Evolutionary conservation across 345 rosid species (phyloP).

Genomic region (Arabis alpina): DNA sequence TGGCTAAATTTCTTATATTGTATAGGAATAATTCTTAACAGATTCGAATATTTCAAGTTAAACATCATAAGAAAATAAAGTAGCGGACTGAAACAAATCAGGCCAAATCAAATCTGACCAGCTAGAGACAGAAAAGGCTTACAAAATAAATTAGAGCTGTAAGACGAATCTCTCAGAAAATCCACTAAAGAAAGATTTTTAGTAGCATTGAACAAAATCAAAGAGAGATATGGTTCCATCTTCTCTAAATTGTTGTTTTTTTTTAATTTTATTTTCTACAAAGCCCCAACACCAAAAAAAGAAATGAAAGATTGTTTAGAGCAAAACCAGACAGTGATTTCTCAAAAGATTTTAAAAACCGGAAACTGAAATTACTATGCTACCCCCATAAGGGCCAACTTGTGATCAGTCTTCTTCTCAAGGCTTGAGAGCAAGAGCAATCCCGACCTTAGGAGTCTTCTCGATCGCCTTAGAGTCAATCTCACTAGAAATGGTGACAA

Average conservation of each 20-base stretch:
- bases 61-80: background rate
- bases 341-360: conserved; percentile 26
- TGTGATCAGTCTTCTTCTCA: conserved; percentile 44
- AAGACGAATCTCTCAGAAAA: background rate
- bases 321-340: conserved; percentile 29
- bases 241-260: conserved; percentile 23
- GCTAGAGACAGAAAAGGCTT: too few relatives aligned
- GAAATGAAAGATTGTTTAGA: conserved; percentile 31
- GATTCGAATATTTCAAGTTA: background rate
- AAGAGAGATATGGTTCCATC: background rate
- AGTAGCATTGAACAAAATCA: background rate
- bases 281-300: conserved; percentile 39
- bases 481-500: conserved; percentile 87
- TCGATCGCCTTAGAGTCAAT: conserved; percentile 90
- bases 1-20: too few relatives aligned
- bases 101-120: background rate
- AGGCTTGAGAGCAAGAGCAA: conserved; percentile 90
- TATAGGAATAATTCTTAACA: background rate
- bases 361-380: conserved; percentile 25
- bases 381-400: conserved; percentile 34
- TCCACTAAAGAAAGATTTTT: conserved; percentile 1
- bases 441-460: conserved; percentile 88
- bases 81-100: conserved; percentile 16
- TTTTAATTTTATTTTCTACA: conserved; percentile 43
- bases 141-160: too few relatives aligned